A percentile compares a stretch with the other conserved stretches of the same genome.
Evolutionary conservation across 768 basidiomycete genomes (phyloP).

Genomic region (Favolaschia claudopus): DNA sequence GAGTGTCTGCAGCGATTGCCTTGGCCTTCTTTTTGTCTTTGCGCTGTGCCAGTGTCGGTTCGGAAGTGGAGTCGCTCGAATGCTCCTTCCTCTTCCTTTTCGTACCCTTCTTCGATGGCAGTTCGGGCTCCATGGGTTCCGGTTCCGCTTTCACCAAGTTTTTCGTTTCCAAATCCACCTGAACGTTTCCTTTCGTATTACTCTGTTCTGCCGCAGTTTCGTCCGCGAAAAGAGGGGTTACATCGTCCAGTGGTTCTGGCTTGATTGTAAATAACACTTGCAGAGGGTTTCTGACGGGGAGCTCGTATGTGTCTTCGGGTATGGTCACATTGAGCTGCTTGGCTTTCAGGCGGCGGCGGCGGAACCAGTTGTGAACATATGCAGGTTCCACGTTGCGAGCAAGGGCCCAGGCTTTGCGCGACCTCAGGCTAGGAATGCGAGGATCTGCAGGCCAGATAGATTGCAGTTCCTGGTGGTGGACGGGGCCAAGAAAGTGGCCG

Average conservation of each 20-base stretch:
- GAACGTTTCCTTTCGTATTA: no score
- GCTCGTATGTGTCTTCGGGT: conserved; percentile 44
- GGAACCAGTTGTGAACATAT: conserved; percentile 48
- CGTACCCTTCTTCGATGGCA: neutral
- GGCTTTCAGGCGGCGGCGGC: conserved; percentile 39
- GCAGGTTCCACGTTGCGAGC: conserved; percentile 45
- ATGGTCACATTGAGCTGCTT: conserved; percentile 37
- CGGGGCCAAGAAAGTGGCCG: conserved; percentile 20
- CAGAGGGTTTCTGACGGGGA: conserved; percentile 45
- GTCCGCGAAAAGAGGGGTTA: neutral
- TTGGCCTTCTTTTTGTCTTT: no score
- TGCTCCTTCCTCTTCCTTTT: neutral
- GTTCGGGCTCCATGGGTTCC: no score
- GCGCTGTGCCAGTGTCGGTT: neutral
- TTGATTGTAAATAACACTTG: conserved; percentile 11
- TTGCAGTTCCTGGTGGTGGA: conserved; percentile 44
- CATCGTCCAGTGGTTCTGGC: conserved; percentile 5
- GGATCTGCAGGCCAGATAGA: conserved; percentile 45
- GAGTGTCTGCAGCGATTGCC: no score
- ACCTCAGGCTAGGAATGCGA: conserved; percentile 45
- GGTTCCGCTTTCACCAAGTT: no score
- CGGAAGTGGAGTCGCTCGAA: neutral
- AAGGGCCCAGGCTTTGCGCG: conserved; percentile 47
- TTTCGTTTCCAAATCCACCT: no score
- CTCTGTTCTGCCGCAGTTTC: neutral